phyloP scores from a whole-genome alignment of 2,329 filamentous ascomycete species.

The Venturia effusa region DNA sequence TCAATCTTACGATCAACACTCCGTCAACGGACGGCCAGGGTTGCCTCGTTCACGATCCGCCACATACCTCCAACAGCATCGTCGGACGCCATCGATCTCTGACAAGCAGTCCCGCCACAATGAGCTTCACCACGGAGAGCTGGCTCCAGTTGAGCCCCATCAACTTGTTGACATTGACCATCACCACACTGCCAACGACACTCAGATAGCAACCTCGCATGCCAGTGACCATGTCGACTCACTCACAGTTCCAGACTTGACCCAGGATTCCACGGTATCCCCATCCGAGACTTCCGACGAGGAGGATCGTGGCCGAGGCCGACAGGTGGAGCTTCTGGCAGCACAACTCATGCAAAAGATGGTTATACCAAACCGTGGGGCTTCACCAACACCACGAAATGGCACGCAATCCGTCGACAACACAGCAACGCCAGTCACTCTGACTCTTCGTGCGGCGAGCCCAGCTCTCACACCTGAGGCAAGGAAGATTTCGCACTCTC shows the following conservation, averaged over 20 bases:
- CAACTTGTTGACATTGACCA: neutral
- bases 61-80: slow-evolving; percentile 50
- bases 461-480: slow-evolving; percentile 42
- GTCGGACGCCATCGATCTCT: slow-evolving; percentile 45
- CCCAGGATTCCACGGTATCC: slow-evolving; percentile 16
- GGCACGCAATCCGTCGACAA: neutral
- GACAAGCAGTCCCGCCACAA: slow-evolving; percentile 48
- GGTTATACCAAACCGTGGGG: slow-evolving; percentile 10
- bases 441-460: slow-evolving; percentile 16
- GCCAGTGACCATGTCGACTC: slow-evolving; percentile 19
- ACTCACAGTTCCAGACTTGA: slow-evolving; percentile 23
- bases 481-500: slow-evolving; percentile 50
- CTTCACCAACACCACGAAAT: neutral
- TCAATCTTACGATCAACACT: slow-evolving; percentile 36
- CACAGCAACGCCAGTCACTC: neutral
- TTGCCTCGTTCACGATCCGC: slow-evolving; percentile 43
- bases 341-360: slow-evolving; percentile 12
- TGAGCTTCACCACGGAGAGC: slow-evolving; percentile 1
- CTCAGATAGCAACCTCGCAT: neutral
- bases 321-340: slow-evolving; percentile 5
- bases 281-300: slow-evolving; percentile 18
- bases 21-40: slow-evolving; percentile 23
- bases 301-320: slow-evolving; percentile 8
- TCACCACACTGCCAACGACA: neutral
- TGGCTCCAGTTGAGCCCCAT: neutral